Conservation (phyloP, 768 basidiomycete species). For the Boletus rubropictus region DNA sequence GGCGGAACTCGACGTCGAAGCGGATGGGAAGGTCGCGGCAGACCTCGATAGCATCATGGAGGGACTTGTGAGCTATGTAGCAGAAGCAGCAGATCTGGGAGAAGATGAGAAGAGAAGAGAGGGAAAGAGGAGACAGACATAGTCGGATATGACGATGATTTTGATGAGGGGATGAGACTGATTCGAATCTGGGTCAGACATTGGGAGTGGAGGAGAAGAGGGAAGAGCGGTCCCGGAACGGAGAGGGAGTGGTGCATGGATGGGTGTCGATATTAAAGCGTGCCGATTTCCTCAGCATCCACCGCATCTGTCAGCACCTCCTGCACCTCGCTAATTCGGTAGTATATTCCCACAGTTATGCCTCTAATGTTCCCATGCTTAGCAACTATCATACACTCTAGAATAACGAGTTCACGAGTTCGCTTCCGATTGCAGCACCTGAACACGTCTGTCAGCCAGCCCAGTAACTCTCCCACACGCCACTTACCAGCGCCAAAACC, state of each 20-base stretch:
- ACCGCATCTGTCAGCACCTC: constrained; percentile 31
- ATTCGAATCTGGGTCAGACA: constrained; percentile 16
- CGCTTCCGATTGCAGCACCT: constrained; percentile 44
- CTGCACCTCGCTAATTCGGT: constrained; percentile 14
- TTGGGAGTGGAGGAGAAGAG: constrained; percentile 1
- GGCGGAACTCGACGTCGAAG: constrained; percentile 35
- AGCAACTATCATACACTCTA: constrained; percentile 24
- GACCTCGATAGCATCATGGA: constrained; percentile 33
- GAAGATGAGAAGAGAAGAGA: constrained; percentile 7
- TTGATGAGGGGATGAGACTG: constrained; percentile 21
- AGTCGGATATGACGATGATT: constrained; percentile 33
- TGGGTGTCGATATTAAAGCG: constrained; percentile 26
- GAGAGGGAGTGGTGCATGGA: constrained; percentile 21
- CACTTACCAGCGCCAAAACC: constrained; percentile 44
- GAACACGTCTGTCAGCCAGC: neutral
- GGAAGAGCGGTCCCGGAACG: neutral
- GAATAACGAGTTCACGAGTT: constrained; percentile 45
- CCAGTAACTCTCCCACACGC: rapidly evolving
- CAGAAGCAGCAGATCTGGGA: constrained; percentile 33
- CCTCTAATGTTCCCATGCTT: constrained; percentile 15
- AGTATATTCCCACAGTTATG: constrained; percentile 21
- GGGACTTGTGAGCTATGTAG: constrained; percentile 35
- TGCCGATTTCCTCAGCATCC: constrained; percentile 24
- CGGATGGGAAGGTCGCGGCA: constrained; percentile 29
- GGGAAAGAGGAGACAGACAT: constrained; percentile 17